Evolutionary conservation across 495 filamentous ascomycete genomes (phyloP).

Genomic region (Sordaria brevicollis): DNA sequence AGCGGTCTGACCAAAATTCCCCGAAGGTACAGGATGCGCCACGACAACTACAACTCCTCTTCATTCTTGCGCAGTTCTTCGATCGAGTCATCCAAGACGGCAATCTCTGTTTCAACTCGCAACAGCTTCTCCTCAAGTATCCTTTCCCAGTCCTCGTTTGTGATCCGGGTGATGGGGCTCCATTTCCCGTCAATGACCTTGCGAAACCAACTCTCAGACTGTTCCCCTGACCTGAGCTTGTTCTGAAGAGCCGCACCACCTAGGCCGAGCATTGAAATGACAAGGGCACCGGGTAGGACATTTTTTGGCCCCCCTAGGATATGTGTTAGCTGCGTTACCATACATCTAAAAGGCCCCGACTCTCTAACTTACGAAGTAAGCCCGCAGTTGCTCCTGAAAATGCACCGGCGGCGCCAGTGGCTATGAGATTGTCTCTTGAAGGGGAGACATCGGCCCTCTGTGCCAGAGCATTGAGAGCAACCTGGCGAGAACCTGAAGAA

Average conservation of each 20-base stretch:
- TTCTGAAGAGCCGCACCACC: constrained; percentile 24
- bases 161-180: constrained; percentile 68
- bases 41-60: neutral
- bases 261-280: constrained; percentile 27
- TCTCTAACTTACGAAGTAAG: constrained; percentile 48
- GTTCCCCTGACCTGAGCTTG: neutral
- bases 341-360: neutral
- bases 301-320: constrained; percentile 32
- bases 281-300: constrained; percentile 28
- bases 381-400: constrained; percentile 57
- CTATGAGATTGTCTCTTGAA: constrained; percentile 43
- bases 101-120: constrained; percentile 72
- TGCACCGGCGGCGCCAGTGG: constrained; percentile 58
- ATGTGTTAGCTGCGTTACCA: constrained; percentile 6
- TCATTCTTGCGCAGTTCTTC: constrained; percentile 37
- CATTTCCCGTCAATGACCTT: constrained; percentile 51
- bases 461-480: constrained; percentile 23
- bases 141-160: constrained; percentile 66
- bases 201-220: neutral
- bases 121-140: constrained; percentile 72
- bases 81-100: constrained; percentile 78
- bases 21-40: neutral
- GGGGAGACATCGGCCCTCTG: constrained; percentile 39
- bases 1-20: neutral
- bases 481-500: constrained; percentile 24